Base-by-base conservation (phyloP, 345 rosid genomes). In the Hypericum perforatum region DNA sequence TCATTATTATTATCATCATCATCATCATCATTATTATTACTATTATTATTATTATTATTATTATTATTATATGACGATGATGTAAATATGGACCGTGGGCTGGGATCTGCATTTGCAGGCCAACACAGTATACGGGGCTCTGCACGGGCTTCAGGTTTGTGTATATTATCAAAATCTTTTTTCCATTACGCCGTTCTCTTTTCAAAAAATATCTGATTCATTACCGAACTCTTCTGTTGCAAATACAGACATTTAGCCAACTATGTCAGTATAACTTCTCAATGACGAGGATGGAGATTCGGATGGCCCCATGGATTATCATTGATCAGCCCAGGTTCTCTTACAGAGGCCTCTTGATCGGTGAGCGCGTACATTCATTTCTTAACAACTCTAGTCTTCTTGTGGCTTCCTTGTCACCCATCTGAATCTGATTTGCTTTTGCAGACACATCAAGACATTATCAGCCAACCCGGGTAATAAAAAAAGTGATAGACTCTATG, bases 361-460 rank as follows among this genome's bases (percentile, higher is more conserved):
- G 94, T 79, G 6, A 77, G 78, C n/a, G n/a, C n/a, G n/a, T n/a
- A n/a, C n/a, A n/a, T n/a, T n/a, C n/a, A n/a, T n/a, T n/a, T n/a
- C n/a, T n/a, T n/a, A n/a, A n/a, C n/a, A n/a, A n/a, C n/a, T n/a
- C n/a, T n/a, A n/a, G n/a, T n/a, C n/a, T n/a, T n/a, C n/a, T n/a
- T n/a, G n/a, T n/a, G n/a, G n/a, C n/a, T n/a, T n/a, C n/a, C n/a
- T n/a, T n/a, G n/a, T n/a, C n/a, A n/a, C n/a, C n/a, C n/a, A n/a
- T n/a, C n/a, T n/a, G n/a, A n/a, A n/a, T n/a, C n/a, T n/a, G n/a
- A n/a, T n/a, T n/a, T n/a, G n/a, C n/a, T n/a, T n/a, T n/a, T 61
- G 67, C 75, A 85, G 94, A 85, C 69, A 85, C 94, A 47, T 74
- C 94, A 39, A 76, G 94, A 57, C 94, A 85, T 54, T 85, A 79